These are phyloP conservation scores for Wickerhamomyces queroliae DNA, from an alignment of 805 yeast genomes.

Conservation along the genomic window DNA sequence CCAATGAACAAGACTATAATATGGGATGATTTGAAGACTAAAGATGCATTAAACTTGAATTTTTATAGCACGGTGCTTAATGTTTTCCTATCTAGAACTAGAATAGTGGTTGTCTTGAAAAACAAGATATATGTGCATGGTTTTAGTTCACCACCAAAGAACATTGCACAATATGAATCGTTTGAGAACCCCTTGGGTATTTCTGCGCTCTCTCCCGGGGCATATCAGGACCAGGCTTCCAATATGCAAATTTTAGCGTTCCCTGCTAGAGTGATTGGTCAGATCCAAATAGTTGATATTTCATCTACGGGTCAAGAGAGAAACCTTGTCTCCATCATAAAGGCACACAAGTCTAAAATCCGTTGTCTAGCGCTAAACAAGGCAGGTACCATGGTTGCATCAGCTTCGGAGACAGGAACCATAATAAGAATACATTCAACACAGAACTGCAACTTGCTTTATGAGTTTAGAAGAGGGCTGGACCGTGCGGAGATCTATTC, in stretches of 20 bases:
- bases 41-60: constrained; percentile 66
- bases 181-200: constrained; percentile 22
- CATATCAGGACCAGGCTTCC: constrained; percentile 14
- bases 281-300: constrained; percentile 73
- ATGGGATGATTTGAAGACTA: constrained; percentile 87
- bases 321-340: constrained; percentile 59
- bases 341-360: constrained; percentile 69
- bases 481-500: constrained; percentile 81
- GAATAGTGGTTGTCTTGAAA: constrained; percentile 67
- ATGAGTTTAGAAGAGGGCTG: constrained; percentile 84
- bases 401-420: constrained; percentile 81
- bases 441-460: constrained; percentile 59
- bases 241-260: constrained; percentile 58
- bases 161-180: constrained; percentile 31
- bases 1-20: constrained; percentile 76
- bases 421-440: constrained; percentile 71
- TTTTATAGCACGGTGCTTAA: constrained; percentile 72
- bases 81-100: constrained; percentile 66
- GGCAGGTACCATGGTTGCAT: constrained; percentile 65
- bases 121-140: constrained; percentile 71
- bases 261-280: constrained; percentile 74
- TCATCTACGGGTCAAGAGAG: constrained; percentile 59
- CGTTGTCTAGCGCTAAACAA: constrained; percentile 58
- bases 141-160: constrained; percentile 73
- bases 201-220: constrained; percentile 21